Evolutionary conservation across 2,329 filamentous ascomycete genomes (phyloP).

Genomic region (Chrysosphaeria jannelii): DNA sequence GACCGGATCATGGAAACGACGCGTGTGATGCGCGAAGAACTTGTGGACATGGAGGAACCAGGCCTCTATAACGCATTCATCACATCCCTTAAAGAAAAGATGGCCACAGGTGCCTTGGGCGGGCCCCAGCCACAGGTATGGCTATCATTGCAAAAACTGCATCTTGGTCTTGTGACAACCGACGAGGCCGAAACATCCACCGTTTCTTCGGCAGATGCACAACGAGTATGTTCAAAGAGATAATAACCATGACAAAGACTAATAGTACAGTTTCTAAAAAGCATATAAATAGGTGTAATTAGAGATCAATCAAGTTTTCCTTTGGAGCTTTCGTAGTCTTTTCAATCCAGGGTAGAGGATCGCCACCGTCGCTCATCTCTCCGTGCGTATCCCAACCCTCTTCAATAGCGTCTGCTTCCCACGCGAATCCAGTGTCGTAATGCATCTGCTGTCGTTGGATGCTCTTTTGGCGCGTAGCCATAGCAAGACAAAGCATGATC

Average conservation of each 20-base stretch:
- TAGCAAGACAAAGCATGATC: slow-evolving; percentile 33
- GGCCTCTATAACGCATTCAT: slow-evolving; percentile 49
- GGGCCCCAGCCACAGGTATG: slow-evolving; percentile 63
- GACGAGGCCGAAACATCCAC: slow-evolving; percentile 29
- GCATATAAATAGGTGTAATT: too few relatives aligned
- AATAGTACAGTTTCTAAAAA: too few relatives aligned
- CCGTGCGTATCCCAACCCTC: slow-evolving; percentile 8
- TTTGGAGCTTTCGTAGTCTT: too few relatives aligned
- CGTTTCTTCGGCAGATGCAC: slow-evolving; percentile 41
- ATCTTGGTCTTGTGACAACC: slow-evolving; percentile 42
- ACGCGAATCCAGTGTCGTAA: slow-evolving; percentile 1
- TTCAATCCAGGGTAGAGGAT: too few relatives aligned
- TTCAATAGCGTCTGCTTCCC: slow-evolving; percentile 2
- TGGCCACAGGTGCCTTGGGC: slow-evolving; percentile 38
- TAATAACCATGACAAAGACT: too few relatives aligned
- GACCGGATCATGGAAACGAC: slow-evolving; percentile 45
- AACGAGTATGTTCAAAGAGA: slow-evolving; percentile 21
- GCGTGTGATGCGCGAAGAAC: slow-evolving; percentile 46
- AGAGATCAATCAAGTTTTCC: too few relatives aligned
- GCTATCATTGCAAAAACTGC: slow-evolving; percentile 36
- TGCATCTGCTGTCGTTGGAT: background rate
- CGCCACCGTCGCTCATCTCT: slow-evolving; percentile 8
- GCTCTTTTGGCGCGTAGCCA: slow-evolving; percentile 8
- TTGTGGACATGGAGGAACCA: slow-evolving; percentile 47
- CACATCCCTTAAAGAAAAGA: slow-evolving; percentile 34